phyloP scores from a whole-genome alignment of 495 filamentous ascomycete genomes.

The Aspergillus taichungensis region DNA sequence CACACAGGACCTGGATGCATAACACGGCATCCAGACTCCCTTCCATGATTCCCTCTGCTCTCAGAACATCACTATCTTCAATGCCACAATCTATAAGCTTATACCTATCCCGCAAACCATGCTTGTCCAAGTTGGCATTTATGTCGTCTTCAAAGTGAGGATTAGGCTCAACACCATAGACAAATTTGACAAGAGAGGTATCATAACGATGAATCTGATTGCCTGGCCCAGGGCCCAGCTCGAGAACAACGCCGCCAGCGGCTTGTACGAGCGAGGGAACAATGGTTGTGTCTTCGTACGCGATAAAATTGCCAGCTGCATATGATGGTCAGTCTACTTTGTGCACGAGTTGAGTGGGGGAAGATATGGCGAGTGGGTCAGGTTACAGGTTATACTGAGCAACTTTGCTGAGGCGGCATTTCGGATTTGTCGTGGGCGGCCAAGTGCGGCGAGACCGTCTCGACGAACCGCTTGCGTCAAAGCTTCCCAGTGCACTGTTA shows the following conservation, averaged over 20 bases:
- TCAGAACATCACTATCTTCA: slow-evolving; percentile 29
- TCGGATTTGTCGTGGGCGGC: slow-evolving; percentile 6
- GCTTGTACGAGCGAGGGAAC: slow-evolving; percentile 31
- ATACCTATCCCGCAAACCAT: slow-evolving; percentile 26
- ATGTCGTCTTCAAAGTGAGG: slow-evolving; percentile 14
- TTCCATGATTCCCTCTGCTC: slow-evolving; percentile 24
- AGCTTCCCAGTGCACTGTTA: slow-evolving; percentile 16
- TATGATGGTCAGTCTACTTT: slow-evolving; percentile 3
- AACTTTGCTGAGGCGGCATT: slow-evolving; percentile 15
- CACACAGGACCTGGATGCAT: slow-evolving; percentile 22
- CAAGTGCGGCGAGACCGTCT: slow-evolving; percentile 14
- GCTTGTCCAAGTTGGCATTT: slow-evolving; percentile 14
- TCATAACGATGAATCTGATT: slow-evolving; percentile 37
- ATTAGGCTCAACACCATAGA: slow-evolving; percentile 42
- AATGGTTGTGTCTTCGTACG: slow-evolving; percentile 31
- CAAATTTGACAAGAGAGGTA: slow-evolving; percentile 16
- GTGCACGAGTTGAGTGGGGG: background rate
- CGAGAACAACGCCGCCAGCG: slow-evolving; percentile 34
- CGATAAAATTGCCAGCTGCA: slow-evolving; percentile 19
- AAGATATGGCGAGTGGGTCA: background rate
- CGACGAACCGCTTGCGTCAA: slow-evolving; percentile 12
- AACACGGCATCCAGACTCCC: slow-evolving; percentile 27
- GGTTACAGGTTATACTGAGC: slow-evolving; percentile 14
- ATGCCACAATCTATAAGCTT: slow-evolving; percentile 26
- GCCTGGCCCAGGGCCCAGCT: slow-evolving; percentile 41